These are phyloP conservation scores for Aureobasidium musti DNA, from an alignment of 2,329 filamentous ascomycete genomes.

Conservation along the genomic window DNA sequence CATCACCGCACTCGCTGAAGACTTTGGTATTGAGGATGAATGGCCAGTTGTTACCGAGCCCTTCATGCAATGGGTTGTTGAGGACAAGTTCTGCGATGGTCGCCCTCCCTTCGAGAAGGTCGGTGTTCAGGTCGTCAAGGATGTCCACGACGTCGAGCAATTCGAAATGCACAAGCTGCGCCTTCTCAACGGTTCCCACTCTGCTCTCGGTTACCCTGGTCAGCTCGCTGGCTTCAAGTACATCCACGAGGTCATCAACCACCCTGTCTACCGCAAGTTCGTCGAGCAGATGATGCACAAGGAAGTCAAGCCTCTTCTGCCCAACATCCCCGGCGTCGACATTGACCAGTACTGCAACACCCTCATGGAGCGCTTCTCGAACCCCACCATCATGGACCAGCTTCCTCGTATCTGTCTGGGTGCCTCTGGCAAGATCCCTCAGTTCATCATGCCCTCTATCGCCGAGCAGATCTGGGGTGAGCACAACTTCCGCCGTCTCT, in stretches of 20 bases:
- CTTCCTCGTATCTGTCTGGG: constrained; percentile 55
- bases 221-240: constrained; percentile 57
- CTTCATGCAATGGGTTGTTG: constrained; percentile 60
- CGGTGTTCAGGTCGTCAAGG: constrained; percentile 55
- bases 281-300: constrained; percentile 59
- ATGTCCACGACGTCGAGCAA: constrained; percentile 56
- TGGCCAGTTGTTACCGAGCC: constrained; percentile 60
- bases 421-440: constrained; percentile 58
- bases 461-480: constrained; percentile 52
- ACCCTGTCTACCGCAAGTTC: constrained; percentile 52
- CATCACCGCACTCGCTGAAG: constrained; percentile 49
- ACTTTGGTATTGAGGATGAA: constrained; percentile 53
- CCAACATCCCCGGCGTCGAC: constrained; percentile 54
- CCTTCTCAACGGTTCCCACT: constrained; percentile 57
- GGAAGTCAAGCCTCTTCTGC: constrained; percentile 57
- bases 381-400: constrained; percentile 60
- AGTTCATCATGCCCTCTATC: constrained; percentile 54
- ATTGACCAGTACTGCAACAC: constrained; percentile 57
- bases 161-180: constrained; percentile 61
- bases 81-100: constrained; percentile 56
- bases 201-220: constrained; percentile 55
- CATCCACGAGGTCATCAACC: constrained; percentile 57
- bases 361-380: constrained; percentile 58
- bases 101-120: constrained; percentile 57
- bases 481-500: constrained; percentile 49